Base-by-base conservation (phyloP, 495 filamentous ascomycete species). In the Physcia stellaris region DNA sequence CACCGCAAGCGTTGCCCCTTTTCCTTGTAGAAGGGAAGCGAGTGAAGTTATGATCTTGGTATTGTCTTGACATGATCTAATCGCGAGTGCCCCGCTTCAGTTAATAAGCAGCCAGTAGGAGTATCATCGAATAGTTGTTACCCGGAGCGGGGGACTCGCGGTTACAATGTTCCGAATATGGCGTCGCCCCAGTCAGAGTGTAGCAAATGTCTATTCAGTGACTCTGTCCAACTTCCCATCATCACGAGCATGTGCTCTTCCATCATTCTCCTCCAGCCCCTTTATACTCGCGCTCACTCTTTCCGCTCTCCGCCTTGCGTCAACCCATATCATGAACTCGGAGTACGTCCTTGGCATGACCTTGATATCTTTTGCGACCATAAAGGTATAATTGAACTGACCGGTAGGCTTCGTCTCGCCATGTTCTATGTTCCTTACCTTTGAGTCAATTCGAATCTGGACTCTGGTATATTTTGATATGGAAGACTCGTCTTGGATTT, bases 301-400 rank as follows among this genome's bases (percentile, higher is more conserved):
- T 37, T 57, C 54, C 10, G 70, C 73, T 18, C 79, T 61, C 43
- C 81, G 57, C 39, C 80, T 51, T 6, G 80, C 79, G 60, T 87
- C 80, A 16, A 82, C 62, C 63, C 78, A 87, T 54, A 82, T 69
- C 80, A 86, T 86, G 47, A 77, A 84, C 54, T 87, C 78, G 10
- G 68, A 63, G 50, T 86, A 87, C 1, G 68, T 76, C 51, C 77
- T 63, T 16, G 84, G 84, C 64, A 87, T 74, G 20, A 88, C 74
- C 48, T 78, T 67, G 22, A 88, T 60, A 50, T 82, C 70, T 52
- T 67, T 77, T 28, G 76, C 71, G 16, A 88, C 83, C 23, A 73
- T 62, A 55, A 88, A 88, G 0, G 83, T 88, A 50, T 92, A 88
- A 43, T 87, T 83, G 54, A 92, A 88, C 51, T 79, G 75, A 2